A percentile compares a stretch with the other conserved stretches of the same genome.
Evolutionary conservation across 2,329 filamentous ascomycete species (phyloP).

Genomic region (Macrophomina pseudophaseolina): DNA sequence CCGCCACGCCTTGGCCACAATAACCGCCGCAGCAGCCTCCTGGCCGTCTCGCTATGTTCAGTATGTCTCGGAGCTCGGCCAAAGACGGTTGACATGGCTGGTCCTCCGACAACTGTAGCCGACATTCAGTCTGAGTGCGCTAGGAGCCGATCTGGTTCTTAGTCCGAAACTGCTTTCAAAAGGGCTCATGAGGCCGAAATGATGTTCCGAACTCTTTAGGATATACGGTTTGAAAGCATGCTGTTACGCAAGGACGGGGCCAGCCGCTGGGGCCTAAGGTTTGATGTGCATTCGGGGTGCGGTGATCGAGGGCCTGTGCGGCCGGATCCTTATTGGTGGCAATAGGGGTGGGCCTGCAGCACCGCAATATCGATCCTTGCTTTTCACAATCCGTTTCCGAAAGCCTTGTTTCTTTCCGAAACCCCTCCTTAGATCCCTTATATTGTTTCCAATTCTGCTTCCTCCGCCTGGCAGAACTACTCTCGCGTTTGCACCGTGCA

Average conservation of each 20-base stretch:
- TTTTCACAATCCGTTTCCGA: not conserved
- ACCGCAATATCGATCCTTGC: not conserved
- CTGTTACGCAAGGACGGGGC: not conserved
- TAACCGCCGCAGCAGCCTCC: not conserved
- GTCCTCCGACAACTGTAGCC: too few species aligned
- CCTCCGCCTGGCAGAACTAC: constrained; percentile 14
- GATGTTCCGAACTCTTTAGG: not conserved
- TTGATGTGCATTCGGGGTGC: constrained; percentile 9
- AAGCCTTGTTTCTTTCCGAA: not conserved
- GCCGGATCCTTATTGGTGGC: not conserved
- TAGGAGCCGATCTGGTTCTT: not conserved
- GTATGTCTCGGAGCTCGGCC: constrained; percentile 7
- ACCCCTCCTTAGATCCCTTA: not conserved
- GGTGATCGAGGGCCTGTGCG: not conserved
- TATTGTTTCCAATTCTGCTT: not conserved
- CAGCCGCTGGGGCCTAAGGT: not conserved
- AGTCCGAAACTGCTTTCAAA: not conserved
- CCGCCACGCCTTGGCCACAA: not conserved
- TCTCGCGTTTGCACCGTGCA: not conserved
- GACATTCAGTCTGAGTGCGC: too few species aligned
- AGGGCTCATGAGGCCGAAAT: not conserved
- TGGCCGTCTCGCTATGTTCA: constrained; percentile 8
- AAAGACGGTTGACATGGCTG: too few species aligned
- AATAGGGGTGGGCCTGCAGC: not conserved
- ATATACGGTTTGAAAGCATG: not conserved